phyloP scores from a whole-genome alignment of 1,139 yeast genomes.

The Taphrina wiesneri region DNA sequence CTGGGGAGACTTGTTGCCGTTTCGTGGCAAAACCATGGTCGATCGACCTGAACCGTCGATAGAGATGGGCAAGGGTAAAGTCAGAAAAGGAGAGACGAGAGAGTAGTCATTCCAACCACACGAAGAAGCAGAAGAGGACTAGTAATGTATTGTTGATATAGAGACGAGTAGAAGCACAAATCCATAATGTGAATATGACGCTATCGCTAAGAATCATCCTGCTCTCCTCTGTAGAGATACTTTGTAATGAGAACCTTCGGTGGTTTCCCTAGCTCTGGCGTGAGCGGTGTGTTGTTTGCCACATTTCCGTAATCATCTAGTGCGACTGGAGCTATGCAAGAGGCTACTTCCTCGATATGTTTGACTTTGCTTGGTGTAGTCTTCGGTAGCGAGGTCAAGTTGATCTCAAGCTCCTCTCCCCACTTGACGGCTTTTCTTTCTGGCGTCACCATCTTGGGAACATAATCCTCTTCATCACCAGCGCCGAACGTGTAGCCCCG shows the following conservation, averaged over 20 bases:
- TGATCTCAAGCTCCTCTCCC: constrained; percentile 33
- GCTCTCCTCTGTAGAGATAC: constrained; percentile 35
- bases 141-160: background rate
- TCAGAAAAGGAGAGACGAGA: background rate
- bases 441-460: constrained; percentile 25
- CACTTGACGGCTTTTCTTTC: constrained; percentile 32
- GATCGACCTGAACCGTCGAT: background rate
- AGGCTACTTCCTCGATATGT: constrained; percentile 6
- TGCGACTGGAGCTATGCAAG: constrained; percentile 26
- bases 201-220: constrained; percentile 25
- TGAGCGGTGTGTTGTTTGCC: constrained; percentile 31
- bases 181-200: background rate
- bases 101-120: background rate
- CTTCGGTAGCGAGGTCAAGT: constrained; percentile 22
- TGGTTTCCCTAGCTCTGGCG: constrained; percentile 33
- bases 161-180: background rate
- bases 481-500: constrained; percentile 35
- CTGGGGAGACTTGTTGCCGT: constrained; percentile 65
- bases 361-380: constrained; percentile 16
- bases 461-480: constrained; percentile 35
- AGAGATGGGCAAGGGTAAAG: background rate
- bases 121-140: background rate
- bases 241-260: constrained; percentile 33
- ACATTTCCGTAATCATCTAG: constrained; percentile 34
- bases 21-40: constrained; percentile 26